These are phyloP conservation scores for Kurtzmaniella quercitrusa DNA, from an alignment of 1,139 yeast species.

Conservation along the genomic window DNA sequence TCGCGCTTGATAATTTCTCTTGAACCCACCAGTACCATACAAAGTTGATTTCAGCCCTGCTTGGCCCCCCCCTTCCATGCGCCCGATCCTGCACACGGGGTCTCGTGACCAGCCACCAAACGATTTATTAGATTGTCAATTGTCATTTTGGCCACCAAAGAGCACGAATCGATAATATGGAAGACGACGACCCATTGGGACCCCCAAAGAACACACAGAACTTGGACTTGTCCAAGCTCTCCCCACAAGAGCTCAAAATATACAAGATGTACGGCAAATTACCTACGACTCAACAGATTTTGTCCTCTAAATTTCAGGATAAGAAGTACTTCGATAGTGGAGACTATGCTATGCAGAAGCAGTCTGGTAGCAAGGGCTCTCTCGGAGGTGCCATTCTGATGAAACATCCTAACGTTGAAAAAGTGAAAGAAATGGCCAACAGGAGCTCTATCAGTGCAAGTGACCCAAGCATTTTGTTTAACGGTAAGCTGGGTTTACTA, in stretches of 20 bases:
- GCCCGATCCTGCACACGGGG: background rate
- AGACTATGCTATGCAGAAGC: slow-evolving; percentile 89
- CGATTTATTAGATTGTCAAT: background rate
- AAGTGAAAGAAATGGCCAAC: slow-evolving; percentile 45
- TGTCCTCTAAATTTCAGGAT: slow-evolving; percentile 77
- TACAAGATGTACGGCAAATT: slow-evolving; percentile 83
- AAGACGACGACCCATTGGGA: slow-evolving; percentile 47
- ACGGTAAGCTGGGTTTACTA: slow-evolving; percentile 45
- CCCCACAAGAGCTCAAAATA: slow-evolving; percentile 66
- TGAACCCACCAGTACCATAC: too few relatives aligned
- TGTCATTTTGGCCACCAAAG: background rate
- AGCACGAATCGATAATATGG: slow-evolving; percentile 7
- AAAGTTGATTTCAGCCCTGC: too few relatives aligned
- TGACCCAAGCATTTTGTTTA: slow-evolving; percentile 42
- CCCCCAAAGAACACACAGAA: slow-evolving; percentile 45
- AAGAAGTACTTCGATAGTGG: slow-evolving; percentile 96
- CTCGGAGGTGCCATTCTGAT: slow-evolving; percentile 34
- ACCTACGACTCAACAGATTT: slow-evolving; percentile 81
- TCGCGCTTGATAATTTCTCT: too few relatives aligned
- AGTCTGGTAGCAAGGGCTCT: slow-evolving; percentile 24
- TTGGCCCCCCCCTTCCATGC: background rate
- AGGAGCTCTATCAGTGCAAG: slow-evolving; percentile 44
- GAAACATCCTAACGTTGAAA: slow-evolving; percentile 48
- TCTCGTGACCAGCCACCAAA: background rate
- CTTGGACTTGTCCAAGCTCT: slow-evolving; percentile 52